Base-by-base conservation (phyloP, 1,284 basidiomycete genomes). In the Termitomyces sp. region DNA sequence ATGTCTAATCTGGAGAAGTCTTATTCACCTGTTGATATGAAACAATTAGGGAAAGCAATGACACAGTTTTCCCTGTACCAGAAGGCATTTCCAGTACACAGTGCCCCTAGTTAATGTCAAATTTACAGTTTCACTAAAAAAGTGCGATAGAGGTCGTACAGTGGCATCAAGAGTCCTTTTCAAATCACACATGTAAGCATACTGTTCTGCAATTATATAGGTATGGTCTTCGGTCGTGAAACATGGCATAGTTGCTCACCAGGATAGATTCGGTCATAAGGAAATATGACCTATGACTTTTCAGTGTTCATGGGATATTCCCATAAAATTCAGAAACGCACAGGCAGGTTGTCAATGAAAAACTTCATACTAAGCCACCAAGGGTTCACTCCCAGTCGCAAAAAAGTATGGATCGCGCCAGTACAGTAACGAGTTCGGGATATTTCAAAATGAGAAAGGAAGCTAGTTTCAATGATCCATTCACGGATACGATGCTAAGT, bases 61-160 rank as follows among this genome's bases (percentile, higher is more conserved):
- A 98, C 19, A 99, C 95, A 0, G 97, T 99, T 77, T 99, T 99
- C 18, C 97, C 97, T 34, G 97, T 99, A 13, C 97, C 97, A 10
- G 97, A 99, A 57, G 97, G 97, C 97, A 99, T 99, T 75, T 99
- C 97, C 30, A 99, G 81, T 16, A 99, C 93, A 69, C 97, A 97
- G 63, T 99, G 97, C 46, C 97, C 97, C 93, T 97, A 67, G 44
- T 40, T 13, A n/a, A 37, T 42, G 37, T 46, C 14, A 21, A 41
- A 50, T 43, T 56, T 11, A 33, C 26, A 50, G 35, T 19, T 58
- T 38, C 52, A 16, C 41, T 19, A 21, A 9, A 37, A 19, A 16
- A 35, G n/a, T 40, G 46, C 24, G 11, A 24, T 52, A 45, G 33
- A 35, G 49, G 52, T 53, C 54, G 54, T 64, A 86, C 86, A 55